Conservation (phyloP, 441 rosid genomes). For the Populus hybrid region DNA sequence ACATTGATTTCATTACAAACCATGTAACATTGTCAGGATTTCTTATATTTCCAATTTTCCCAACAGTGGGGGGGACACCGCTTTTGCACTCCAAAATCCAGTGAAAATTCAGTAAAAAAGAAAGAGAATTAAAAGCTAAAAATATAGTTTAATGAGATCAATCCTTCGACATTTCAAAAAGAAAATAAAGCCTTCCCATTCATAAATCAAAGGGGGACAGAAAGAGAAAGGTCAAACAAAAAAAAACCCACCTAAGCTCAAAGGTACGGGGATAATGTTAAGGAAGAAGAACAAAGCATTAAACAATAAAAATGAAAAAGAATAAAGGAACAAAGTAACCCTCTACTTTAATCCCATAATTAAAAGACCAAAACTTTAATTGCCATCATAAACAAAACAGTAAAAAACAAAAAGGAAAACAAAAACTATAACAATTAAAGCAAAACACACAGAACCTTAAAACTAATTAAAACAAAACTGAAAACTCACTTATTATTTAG, state of each 20-base stretch:
- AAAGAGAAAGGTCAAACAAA: not conserved
- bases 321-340: constrained; percentile 31
- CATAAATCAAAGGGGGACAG: not conserved
- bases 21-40: not conserved
- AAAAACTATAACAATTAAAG: not conserved
- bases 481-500: constrained; percentile 74
- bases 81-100: too few species aligned
- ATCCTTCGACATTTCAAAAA: not conserved
- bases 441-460: not conserved
- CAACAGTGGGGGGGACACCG: not conserved
- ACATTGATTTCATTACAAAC: not conserved
- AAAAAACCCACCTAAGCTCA: not conserved
- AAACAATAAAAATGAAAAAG: constrained; percentile 11
- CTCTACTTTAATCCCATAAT: constrained; percentile 1
- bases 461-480: not conserved
- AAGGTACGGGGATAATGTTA: not conserved
- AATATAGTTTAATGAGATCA: not conserved
- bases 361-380: not conserved
- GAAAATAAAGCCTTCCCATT: not conserved
- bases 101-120: too few species aligned
- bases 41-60: not conserved
- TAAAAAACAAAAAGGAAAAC: not conserved
- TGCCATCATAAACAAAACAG: not conserved
- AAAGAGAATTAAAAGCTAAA: not conserved
- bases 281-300: not conserved